Percentiles rank a stretch among this genome's conserved stretches.
Evolutionary conservation across 208 protist genomes (phyloP).

Genomic region (Leptomonas pyrrhocoris): DNA sequence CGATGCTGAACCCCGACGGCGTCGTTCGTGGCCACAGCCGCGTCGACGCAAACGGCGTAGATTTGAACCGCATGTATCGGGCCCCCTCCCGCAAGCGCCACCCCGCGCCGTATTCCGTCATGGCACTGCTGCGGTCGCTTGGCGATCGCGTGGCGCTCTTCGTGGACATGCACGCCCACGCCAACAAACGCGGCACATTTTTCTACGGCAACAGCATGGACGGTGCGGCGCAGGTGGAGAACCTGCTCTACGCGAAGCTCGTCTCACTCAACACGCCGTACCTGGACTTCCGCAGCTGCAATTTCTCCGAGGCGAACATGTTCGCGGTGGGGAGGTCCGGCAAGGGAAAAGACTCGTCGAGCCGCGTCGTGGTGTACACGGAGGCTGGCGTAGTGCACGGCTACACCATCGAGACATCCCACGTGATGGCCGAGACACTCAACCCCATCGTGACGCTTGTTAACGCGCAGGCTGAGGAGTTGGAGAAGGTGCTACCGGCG

Average conservation of each 20-base stretch:
- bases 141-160: slow-evolving; percentile 68
- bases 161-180: slow-evolving; percentile 95
- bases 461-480: slow-evolving; percentile 35
- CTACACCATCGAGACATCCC: slow-evolving; percentile 93
- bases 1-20: slow-evolving; percentile 96
- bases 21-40: slow-evolving; percentile 92
- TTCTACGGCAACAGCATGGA: slow-evolving; percentile 94
- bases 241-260: slow-evolving; percentile 89
- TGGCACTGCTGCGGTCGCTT: slow-evolving; percentile 57
- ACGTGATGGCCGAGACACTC: slow-evolving; percentile 73
- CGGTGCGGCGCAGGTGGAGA: slow-evolving; percentile 67
- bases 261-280: slow-evolving; percentile 90
- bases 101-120: slow-evolving; percentile 79
- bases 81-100: slow-evolving; percentile 69
- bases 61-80: slow-evolving; percentile 95
- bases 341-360: slow-evolving; percentile 90
- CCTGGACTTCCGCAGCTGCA: slow-evolving; percentile 92
- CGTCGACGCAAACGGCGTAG: slow-evolving; percentile 87
- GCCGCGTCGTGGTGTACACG: slow-evolving; percentile 83
- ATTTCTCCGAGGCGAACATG: slow-evolving; percentile 94
- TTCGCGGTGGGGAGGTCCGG: slow-evolving; percentile 86
- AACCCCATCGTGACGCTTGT: slow-evolving; percentile 52
- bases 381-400: slow-evolving; percentile 81
- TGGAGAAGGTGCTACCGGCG: slow-evolving; percentile 14
- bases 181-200: slow-evolving; percentile 93